Evolutionary conservation across 2,329 filamentous ascomycete genomes (phyloP), one percentile per base, ranked within the genome.

Genomic region (Nigrospora osmanthi): DNA sequence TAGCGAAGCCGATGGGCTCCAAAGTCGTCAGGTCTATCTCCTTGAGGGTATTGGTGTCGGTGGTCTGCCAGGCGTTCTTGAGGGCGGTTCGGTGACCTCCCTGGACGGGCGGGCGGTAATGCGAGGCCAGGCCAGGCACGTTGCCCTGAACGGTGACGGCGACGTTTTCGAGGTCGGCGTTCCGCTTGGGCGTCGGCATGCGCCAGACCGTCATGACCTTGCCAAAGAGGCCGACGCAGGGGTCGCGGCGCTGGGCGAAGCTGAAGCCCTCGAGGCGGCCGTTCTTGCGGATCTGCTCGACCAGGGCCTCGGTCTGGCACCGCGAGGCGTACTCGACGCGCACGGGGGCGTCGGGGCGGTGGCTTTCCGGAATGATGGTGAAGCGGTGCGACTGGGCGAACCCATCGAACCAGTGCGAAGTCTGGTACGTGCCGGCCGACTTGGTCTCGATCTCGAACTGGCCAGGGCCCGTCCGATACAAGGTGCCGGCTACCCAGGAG

Each of bases 351-450:
- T 53, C 50, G 2, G 49, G 17, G 30, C 49, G 45, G 10, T 44
- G 35, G 6, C 55, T 43, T 14, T 56, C 57, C 15, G 73, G 58
- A 3, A 79, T 55, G 31, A 91, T 84, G 46, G 87, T 74, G 58
- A 91, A 91, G 28, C 78, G 80, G 64, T 91, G 85, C 1, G 80
- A 71, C 45, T 86, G 78, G 3, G 80, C 76, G 47, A 89, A 80
- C 6, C 85, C 85, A 58, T 93, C 88, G 53, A 93, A 93, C 87
- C 87, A 93, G 60, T 93, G 87, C 1, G 73, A 77, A 12, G 83
- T 70, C 31, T 72, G 68, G 55, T 82, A 81, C 0, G 71, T 76
- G n/a, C 80, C 79, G 4, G 71, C 70, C 3, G 76, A 63, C 1
- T 78, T 80, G 37, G 66, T 60, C n/a, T 81, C 70, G 3, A 89